These are phyloP conservation scores for Panicum miliaceum DNA, from an alignment of 176 grass and related monocot species.

Conservation along the genomic window DNA sequence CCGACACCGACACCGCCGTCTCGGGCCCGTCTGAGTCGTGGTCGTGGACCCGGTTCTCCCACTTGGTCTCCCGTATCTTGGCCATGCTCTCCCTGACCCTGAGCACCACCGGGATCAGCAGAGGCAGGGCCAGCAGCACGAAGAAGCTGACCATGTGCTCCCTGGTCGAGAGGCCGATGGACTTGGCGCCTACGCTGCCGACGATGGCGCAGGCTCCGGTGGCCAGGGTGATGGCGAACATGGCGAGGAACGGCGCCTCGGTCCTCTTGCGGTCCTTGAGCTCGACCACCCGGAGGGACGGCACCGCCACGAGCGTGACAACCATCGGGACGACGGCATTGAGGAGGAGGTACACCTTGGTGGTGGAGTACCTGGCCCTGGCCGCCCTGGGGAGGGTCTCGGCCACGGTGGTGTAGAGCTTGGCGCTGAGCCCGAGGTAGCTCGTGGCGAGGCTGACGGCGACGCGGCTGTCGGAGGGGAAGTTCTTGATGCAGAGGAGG, in stretches of 20 bases:
- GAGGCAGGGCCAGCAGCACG: slow-evolving; percentile 58
- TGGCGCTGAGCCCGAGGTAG: slow-evolving; percentile 94
- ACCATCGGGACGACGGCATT: slow-evolving; percentile 81
- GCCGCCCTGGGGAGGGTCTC: slow-evolving; percentile 36
- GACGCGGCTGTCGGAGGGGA: slow-evolving; percentile 72
- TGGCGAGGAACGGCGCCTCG: slow-evolving; percentile 58
- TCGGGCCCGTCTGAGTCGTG: slow-evolving; percentile 52
- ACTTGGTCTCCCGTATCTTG: slow-evolving; percentile 52
- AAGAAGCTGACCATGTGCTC: slow-evolving; percentile 71
- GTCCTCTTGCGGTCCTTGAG: slow-evolving; percentile 2
- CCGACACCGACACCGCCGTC: slow-evolving; percentile 35
- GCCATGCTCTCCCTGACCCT: slow-evolving; percentile 49
- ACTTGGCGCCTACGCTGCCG: slow-evolving; percentile 64
- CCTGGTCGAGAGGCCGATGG: slow-evolving; percentile 50
- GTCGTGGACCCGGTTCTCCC: slow-evolving; percentile 77
- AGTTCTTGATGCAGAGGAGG: slow-evolving; percentile 89
- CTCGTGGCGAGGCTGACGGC: slow-evolving; percentile 80
- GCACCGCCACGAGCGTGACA: slow-evolving; percentile 52
- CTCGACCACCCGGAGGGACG: slow-evolving; percentile 62
- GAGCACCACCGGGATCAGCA: slow-evolving; percentile 64
- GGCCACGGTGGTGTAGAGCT: slow-evolving; percentile 73
- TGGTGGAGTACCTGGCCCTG: slow-evolving; percentile 7
- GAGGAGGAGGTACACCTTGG: slow-evolving; percentile 79
- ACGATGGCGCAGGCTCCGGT: slow-evolving; percentile 77
- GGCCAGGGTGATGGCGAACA: slow-evolving; percentile 81